Percentiles rank a stretch among this genome's conserved stretches.
phyloP scores from a whole-genome alignment of 805 yeast genomes.

The Hanseniaspora guilliermondii region DNA sequence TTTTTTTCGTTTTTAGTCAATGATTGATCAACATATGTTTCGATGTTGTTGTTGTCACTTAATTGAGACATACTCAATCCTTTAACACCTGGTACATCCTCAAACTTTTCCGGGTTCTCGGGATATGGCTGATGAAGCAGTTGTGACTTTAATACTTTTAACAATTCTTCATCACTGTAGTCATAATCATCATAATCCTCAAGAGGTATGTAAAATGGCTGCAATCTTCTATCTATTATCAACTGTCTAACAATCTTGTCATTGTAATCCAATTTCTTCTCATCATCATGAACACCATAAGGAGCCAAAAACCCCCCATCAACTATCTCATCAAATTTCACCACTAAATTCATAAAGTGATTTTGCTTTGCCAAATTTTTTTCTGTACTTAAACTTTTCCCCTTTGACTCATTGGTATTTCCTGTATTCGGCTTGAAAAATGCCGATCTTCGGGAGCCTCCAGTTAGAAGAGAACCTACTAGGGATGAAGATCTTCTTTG shows the following conservation, averaged over 20 bases:
- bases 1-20: slow-evolving; percentile 25
- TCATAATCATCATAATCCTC: slow-evolving; percentile 53
- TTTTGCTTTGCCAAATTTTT: slow-evolving; percentile 40
- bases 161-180: slow-evolving; percentile 62
- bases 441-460: slow-evolving; percentile 20
- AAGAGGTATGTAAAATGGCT: slow-evolving; percentile 85
- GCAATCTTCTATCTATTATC: slow-evolving; percentile 56
- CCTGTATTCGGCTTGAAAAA: slow-evolving; percentile 17
- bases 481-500: slow-evolving; percentile 22
- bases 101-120: slow-evolving; percentile 29
- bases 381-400: slow-evolving; percentile 38
- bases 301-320: slow-evolving; percentile 95
- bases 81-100: slow-evolving; percentile 26
- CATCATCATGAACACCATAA: slow-evolving; percentile 67
- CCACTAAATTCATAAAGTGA: slow-evolving; percentile 47
- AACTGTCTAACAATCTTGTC: slow-evolving; percentile 58
- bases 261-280: slow-evolving; percentile 55
- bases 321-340: slow-evolving; percentile 53
- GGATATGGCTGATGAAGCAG: slow-evolving; percentile 44
- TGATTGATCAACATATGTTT: slow-evolving; percentile 23
- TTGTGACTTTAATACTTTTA: slow-evolving; percentile 37
- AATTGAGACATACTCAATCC: background rate
- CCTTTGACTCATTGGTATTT: slow-evolving; percentile 18
- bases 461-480: slow-evolving; percentile 20
- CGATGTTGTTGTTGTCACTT: slow-evolving; percentile 21